Base-by-base conservation (phyloP, 2,329 filamentous ascomycete genomes). In the Colletotrichum sp. region DNA sequence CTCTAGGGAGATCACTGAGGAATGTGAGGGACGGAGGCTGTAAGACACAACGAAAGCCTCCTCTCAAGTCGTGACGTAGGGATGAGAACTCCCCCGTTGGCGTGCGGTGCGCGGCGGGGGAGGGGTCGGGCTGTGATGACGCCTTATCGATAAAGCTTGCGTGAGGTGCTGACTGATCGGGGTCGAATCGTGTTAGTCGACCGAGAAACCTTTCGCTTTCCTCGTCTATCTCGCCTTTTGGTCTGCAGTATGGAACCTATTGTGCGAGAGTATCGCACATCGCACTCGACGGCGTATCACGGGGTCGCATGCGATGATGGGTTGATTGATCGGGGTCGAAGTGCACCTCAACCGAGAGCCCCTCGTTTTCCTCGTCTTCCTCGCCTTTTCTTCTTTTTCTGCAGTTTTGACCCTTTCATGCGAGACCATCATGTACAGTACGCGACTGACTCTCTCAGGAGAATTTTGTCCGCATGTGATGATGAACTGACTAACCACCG, bases 131-230 rank as follows among this genome's bases (percentile, higher is more conserved):
- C 5, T 8, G 29, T 16, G 36, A 76, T 65, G 55, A 73, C 70
- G 70, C 27, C 73, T 76, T 76, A 76, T 76, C 73, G 73, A 73
- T 76, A 76, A 76, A 76, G 73, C 70, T 39, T 63, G 52, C 39
- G 70, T 73, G 69, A 64, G 22, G 13, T 72, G 36, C 63, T 75
- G 69, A 67, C 61, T 75, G 66, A 71, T 57, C 22, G 30, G 16
- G 3, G 19, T 30, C n/a, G 19, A 57, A 30, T n/a, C 22, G 22
- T 29, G 29, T 36, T 11, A n/a, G n/a, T 65, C 62, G 34, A 34
- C 39, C n/a, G 27, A 55, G 39, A 13, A 27, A 25, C 13, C 29
- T 13, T 55, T 25, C 29, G 12, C 7, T 27, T 16, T 36, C 8
- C n/a, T 64, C 32, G 30, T 25, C 19, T 25, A 22, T 19, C 55